Evolutionary conservation across 2,329 filamentous ascomycete species (phyloP).

Genomic region (Beauveria rudraprayagi): DNA sequence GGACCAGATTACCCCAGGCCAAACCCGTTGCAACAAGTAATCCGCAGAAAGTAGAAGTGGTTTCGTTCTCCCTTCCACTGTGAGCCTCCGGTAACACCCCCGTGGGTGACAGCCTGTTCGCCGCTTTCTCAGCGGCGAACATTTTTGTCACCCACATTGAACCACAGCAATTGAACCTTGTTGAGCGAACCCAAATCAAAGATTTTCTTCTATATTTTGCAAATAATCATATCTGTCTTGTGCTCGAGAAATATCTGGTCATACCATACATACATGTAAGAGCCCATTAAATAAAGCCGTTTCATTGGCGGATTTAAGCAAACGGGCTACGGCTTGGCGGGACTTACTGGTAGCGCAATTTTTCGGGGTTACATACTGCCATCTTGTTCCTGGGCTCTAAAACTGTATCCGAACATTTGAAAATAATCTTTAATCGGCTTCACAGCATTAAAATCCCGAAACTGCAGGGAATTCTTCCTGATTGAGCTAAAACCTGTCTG

Average conservation of each 20-base stretch:
- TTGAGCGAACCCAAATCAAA: too few relatives aligned
- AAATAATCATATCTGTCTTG: too few relatives aligned
- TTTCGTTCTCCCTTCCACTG: too few relatives aligned
- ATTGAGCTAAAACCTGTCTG: background rate
- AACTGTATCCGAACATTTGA: background rate
- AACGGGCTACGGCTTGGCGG: slow-evolving; percentile 8
- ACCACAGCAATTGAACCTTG: too few relatives aligned
- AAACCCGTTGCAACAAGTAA: background rate
- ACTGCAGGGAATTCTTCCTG: background rate
- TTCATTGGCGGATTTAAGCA: slow-evolving; percentile 8
- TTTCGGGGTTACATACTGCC: background rate
- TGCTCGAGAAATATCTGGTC: too few relatives aligned
- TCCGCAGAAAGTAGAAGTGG: background rate
- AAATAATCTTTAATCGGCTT: background rate
- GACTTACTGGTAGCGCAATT: background rate
- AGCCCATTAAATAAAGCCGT: background rate
- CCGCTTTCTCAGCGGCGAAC: too few relatives aligned
- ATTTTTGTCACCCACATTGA: too few relatives aligned
- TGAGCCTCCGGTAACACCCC: too few relatives aligned
- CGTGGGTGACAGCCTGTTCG: too few relatives aligned
- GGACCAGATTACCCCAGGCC: background rate
- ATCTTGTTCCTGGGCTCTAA: background rate
- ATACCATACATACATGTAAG: too few relatives aligned
- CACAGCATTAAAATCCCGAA: too few relatives aligned
- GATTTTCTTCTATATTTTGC: too few relatives aligned